phyloP scores from a whole-genome alignment of 768 basidiomycete genomes.

The Kwoniella shandongensis region DNA sequence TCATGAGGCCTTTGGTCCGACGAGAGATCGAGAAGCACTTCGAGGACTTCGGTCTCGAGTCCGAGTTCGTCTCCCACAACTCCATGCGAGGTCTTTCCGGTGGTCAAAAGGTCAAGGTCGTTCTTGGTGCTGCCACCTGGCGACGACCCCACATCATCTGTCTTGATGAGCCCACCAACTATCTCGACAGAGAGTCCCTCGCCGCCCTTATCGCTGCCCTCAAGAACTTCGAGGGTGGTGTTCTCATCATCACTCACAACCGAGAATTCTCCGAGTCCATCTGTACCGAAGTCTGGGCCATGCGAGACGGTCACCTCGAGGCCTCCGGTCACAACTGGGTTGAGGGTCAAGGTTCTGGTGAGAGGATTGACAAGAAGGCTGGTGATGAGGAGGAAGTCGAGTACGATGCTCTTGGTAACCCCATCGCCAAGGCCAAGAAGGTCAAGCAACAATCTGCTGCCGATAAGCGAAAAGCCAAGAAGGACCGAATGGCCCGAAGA shows the following conservation, averaged over 20 bases:
- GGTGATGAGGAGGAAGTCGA: constrained; percentile 84
- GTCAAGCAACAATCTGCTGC: constrained; percentile 77
- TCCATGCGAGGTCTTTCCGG: constrained; percentile 98
- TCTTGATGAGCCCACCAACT: constrained; percentile 97
- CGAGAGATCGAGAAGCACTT: constrained; percentile 99
- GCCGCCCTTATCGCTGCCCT: constrained; percentile 97
- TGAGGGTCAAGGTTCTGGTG: constrained; percentile 93
- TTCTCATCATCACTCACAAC: constrained; percentile 95
- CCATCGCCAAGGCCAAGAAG: constrained; percentile 62
- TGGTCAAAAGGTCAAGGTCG: constrained; percentile 99
- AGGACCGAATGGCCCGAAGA: constrained; percentile 63
- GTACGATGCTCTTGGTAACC: constrained; percentile 98
- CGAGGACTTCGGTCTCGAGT: constrained; percentile 90
- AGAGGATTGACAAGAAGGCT: constrained; percentile 85
- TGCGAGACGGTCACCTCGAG: constrained; percentile 93
- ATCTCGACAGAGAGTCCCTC: constrained; percentile 98
- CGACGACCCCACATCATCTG: constrained; percentile 97
- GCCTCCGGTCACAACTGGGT: constrained; percentile 91
- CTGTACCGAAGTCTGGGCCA: constrained; percentile 98
- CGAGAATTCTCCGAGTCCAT: constrained; percentile 98
- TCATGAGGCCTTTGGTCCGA: constrained; percentile 93
- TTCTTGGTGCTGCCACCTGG: constrained; percentile 97
- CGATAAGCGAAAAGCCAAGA: constrained; percentile 91
- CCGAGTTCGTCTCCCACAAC: constrained; percentile 99
- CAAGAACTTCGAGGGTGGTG: constrained; percentile 98